Percentiles rank a stretch among this genome's conserved stretches.
Evolutionary conservation across 164 flowering plant genomes (phyloP).

Genomic region (Kingdonia uniflora): DNA sequence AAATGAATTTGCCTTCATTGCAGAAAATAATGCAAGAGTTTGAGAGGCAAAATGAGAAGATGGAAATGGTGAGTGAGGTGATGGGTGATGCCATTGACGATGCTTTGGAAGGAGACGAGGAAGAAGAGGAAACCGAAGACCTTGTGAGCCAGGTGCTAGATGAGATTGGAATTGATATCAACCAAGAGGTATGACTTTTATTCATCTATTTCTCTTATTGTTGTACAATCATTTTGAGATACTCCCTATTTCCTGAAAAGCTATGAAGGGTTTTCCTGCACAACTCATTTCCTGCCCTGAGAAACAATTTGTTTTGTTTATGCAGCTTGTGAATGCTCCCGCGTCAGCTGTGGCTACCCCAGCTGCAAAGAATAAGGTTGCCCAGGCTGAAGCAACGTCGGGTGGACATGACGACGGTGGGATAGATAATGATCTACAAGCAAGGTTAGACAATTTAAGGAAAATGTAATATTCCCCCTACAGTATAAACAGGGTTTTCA

Average conservation of each 20-base stretch:
- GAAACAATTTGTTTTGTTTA: not conserved
- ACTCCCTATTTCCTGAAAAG: too few relatives aligned
- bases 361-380: conserved; percentile 42
- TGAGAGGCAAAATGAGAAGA: conserved; percentile 80
- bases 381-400: conserved; percentile 45
- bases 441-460: conserved; percentile 70
- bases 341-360: conserved; percentile 57
- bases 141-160: conserved; percentile 78
- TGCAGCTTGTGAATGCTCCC: conserved; percentile 75
- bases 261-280: too few relatives aligned
- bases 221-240: too few relatives aligned
- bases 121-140: conserved; percentile 82
- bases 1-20: conserved; percentile 74
- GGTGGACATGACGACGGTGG: conserved; percentile 42
- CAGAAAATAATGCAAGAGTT: conserved; percentile 84
- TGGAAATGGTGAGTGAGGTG: conserved; percentile 76
- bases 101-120: conserved; percentile 87
- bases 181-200: conserved; percentile 40
- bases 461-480: conserved; percentile 40
- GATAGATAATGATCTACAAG: conserved; percentile 62
- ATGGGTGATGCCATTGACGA: conserved; percentile 89
- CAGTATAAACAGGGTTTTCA: not conserved
- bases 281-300: too few relatives aligned
- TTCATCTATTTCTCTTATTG: not conserved
- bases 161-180: conserved; percentile 71